Evolutionary conservation across 2,329 filamentous ascomycete genomes (phyloP).

Genomic region (Xylariomycetidae sp.): DNA sequence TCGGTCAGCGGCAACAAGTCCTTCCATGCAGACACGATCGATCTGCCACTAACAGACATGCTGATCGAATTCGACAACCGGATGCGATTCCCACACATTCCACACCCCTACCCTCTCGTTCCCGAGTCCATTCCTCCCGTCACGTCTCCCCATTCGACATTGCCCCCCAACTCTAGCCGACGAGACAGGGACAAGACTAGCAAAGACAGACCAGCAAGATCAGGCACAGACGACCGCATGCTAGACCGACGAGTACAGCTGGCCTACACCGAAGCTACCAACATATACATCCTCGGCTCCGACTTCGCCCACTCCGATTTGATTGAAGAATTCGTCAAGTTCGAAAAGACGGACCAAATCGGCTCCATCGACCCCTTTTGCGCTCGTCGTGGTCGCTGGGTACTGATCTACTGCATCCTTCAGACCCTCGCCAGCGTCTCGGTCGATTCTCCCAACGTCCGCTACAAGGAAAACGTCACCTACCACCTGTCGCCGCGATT

Average conservation of each 20-base stretch:
- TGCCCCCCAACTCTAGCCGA: conserved; percentile 7
- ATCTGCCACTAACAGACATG: conserved; percentile 61
- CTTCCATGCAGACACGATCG: conserved; percentile 44
- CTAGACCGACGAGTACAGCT: conserved; percentile 47
- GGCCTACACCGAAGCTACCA: conserved; percentile 54
- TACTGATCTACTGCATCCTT: conserved; percentile 53
- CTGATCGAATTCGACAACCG: conserved; percentile 59
- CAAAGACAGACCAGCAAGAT: conserved; percentile 21
- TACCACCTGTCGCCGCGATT: conserved; percentile 54
- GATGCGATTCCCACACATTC: conserved; percentile 58
- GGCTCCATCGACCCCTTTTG: conserved; percentile 46
- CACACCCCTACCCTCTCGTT: conserved; percentile 60
- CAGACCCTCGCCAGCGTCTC: conserved; percentile 55
- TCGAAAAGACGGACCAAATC: conserved; percentile 48
- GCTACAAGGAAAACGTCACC: conserved; percentile 43
- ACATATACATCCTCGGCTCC: conserved; percentile 49
- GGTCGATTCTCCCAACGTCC: conserved; percentile 49
- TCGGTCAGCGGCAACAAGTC: conserved; percentile 37
- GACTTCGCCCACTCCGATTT: conserved; percentile 48
- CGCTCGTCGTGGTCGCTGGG: conserved; percentile 54
- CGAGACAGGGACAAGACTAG: conserved; percentile 24
- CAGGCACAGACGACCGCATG: conserved; percentile 14
- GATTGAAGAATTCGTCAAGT: conserved; percentile 48
- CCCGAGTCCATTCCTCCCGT: conserved; percentile 43
- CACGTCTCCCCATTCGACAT: conserved; percentile 3